Evolutionary conservation across 306 rosid species (phyloP).

Genomic region (Abrus precatorius): DNA sequence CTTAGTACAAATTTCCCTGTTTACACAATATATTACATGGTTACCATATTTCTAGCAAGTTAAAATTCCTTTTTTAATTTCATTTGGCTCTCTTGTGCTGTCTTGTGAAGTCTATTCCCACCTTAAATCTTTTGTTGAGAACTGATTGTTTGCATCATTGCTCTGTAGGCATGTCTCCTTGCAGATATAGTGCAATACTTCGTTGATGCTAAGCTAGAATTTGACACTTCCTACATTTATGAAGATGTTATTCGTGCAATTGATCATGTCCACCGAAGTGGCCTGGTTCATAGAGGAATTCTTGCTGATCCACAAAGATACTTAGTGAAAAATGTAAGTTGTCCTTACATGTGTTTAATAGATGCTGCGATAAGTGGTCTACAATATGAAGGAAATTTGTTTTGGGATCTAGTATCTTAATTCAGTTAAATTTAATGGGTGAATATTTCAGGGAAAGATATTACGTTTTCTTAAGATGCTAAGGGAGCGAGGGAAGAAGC

Average conservation of each 20-base stretch:
- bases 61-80: slow-evolving; percentile 36
- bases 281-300: slow-evolving; percentile 84
- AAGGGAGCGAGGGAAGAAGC: slow-evolving; percentile 91
- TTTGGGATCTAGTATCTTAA: slow-evolving; percentile 39
- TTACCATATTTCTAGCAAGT: background rate
- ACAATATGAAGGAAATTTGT: slow-evolving; percentile 19
- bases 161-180: slow-evolving; percentile 94
- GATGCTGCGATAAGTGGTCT: slow-evolving; percentile 39
- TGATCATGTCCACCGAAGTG: slow-evolving; percentile 88
- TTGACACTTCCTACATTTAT: slow-evolving; percentile 90
- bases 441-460: slow-evolving; percentile 71
- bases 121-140: slow-evolving; percentile 30
- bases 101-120: slow-evolving; percentile 32
- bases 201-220: slow-evolving; percentile 90
- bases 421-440: slow-evolving; percentile 40
- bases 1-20: too few relatives aligned
- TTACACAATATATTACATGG: too few relatives aligned
- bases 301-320: slow-evolving; percentile 82
- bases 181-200: slow-evolving; percentile 96
- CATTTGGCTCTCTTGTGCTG: slow-evolving; percentile 25
- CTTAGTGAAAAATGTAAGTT: slow-evolving; percentile 83
- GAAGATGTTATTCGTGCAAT: slow-evolving; percentile 93
- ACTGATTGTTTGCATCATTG: slow-evolving; percentile 46
- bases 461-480: slow-evolving; percentile 83
- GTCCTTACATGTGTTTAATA: slow-evolving; percentile 25